phyloP scores from a whole-genome alignment of 768 basidiomycete species.

The Auricularia cornea region DNA sequence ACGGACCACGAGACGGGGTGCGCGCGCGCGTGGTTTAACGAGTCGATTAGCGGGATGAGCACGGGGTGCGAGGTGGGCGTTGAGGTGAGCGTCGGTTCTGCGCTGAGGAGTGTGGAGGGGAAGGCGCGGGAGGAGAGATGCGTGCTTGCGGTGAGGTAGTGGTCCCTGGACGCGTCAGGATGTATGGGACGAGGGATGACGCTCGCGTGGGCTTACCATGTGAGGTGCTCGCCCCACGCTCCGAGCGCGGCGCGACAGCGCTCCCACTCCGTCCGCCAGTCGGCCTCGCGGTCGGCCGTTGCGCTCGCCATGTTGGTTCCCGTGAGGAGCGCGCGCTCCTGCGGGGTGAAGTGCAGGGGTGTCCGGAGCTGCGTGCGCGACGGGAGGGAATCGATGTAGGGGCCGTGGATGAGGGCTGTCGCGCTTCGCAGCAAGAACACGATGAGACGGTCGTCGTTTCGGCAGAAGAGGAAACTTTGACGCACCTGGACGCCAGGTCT shows the following conservation, averaged over 20 bases:
- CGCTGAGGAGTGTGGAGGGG: slow-evolving; percentile 70
- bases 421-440: too few species aligned
- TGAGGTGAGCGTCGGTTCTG: slow-evolving; percentile 42
- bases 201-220: slow-evolving; percentile 59
- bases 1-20: slow-evolving; percentile 80
- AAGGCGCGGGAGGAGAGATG: slow-evolving; percentile 86
- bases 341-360: slow-evolving; percentile 57
- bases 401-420: slow-evolving; percentile 22
- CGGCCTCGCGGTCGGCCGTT: slow-evolving; percentile 51
- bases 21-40: slow-evolving; percentile 75
- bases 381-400: slow-evolving; percentile 68
- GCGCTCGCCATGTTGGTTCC: slow-evolving; percentile 82
- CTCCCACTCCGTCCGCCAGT: slow-evolving; percentile 58
- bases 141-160: slow-evolving; percentile 62
- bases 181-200: not conserved
- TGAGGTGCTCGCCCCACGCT: slow-evolving; percentile 43
- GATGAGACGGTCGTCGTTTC: not conserved
- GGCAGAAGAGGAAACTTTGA: too few species aligned
- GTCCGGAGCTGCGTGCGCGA: slow-evolving; percentile 48
- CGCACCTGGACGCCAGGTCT: slow-evolving; percentile 25
- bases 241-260: slow-evolving; percentile 39
- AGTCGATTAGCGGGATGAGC: slow-evolving; percentile 80
- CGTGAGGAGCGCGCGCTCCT: slow-evolving; percentile 56
- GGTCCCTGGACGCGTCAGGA: slow-evolving; percentile 40
- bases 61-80: slow-evolving; percentile 57